Evolutionary conservation across 176 grass and related monocot genomes (phyloP).

Genomic region (Triticum monococcum): DNA sequence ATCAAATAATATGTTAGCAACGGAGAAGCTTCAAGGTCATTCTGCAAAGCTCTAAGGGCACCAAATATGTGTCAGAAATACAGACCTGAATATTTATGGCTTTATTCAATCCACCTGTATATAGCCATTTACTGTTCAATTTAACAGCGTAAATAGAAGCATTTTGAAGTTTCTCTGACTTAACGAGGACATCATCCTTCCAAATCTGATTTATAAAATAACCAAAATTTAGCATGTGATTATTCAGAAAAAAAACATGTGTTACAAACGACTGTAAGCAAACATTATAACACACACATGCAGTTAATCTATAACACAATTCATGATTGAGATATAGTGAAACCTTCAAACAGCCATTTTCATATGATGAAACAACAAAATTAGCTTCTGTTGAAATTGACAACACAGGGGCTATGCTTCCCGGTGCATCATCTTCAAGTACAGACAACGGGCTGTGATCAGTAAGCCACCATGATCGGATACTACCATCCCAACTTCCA

Average conservation of each 20-base stretch:
- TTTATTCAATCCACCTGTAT: constrained; percentile 91
- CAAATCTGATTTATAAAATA: constrained; percentile 60
- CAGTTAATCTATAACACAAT: neutral
- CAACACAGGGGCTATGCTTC: constrained; percentile 73
- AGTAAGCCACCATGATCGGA: constrained; percentile 90
- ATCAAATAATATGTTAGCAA: constrained; percentile 3
- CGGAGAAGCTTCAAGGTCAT: neutral
- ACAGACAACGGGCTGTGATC: constrained; percentile 80
- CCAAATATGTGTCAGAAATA: constrained; percentile 5
- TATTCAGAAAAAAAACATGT: too few species aligned
- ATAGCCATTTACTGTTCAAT: constrained; percentile 62
- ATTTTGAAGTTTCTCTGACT: constrained; percentile 63
- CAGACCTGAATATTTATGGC: constrained; percentile 67
- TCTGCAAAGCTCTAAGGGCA: neutral
- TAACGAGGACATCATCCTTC: constrained; percentile 77
- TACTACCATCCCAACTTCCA: constrained; percentile 95
- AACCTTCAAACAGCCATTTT: constrained; percentile 95
- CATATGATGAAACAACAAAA: constrained; percentile 72
- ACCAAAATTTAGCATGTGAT: neutral
- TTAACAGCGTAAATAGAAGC: constrained; percentile 76
- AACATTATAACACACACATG: constrained; percentile 14
- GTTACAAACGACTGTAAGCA: neutral
- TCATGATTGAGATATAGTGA: constrained; percentile 13
- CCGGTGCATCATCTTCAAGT: constrained; percentile 60
- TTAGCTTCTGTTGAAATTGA: constrained; percentile 64